These are phyloP conservation scores for Brettanomyces nanus DNA, from an alignment of 805 yeast genomes.

Conservation along the genomic window DNA sequence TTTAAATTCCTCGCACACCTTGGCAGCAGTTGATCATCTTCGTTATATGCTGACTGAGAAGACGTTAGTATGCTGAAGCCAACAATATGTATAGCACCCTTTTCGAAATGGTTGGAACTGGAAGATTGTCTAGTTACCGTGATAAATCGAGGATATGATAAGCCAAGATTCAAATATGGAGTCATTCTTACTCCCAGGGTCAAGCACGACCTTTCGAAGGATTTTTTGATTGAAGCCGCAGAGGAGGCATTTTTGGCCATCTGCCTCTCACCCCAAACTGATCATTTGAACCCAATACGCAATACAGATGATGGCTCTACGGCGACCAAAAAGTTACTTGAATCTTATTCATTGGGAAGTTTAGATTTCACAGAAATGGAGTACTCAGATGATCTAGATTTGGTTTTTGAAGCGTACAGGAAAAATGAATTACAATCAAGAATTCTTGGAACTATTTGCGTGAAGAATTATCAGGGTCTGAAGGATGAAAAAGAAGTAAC, in stretches of 20 bases:
- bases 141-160: constrained; percentile 45
- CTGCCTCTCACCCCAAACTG: constrained; percentile 18
- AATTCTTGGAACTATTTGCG: constrained; percentile 29
- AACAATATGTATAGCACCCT: constrained; percentile 6
- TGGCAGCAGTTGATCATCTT: no score
- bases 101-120: constrained; percentile 3
- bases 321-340: constrained; percentile 13
- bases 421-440: constrained; percentile 22
- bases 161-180: constrained; percentile 35
- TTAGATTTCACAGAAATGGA: constrained; percentile 11
- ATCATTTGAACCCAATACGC: constrained; percentile 1
- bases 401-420: neutral
- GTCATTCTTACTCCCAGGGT: constrained; percentile 36
- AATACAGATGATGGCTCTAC: constrained; percentile 13
- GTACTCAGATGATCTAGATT: neutral
- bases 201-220: constrained; percentile 19
- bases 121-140: constrained; percentile 21
- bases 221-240: constrained; percentile 19
- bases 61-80: neutral
- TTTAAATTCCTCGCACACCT: neutral
- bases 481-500: constrained; percentile 35
- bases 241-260: constrained; percentile 17
- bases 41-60: no score
- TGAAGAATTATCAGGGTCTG: constrained; percentile 19
- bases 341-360: constrained; percentile 9